Evolutionary conservation across 495 filamentous ascomycete species (phyloP), one percentile per base, ranked within the genome.

Genomic region (Pseudoneurospora amorphoporcata): DNA sequence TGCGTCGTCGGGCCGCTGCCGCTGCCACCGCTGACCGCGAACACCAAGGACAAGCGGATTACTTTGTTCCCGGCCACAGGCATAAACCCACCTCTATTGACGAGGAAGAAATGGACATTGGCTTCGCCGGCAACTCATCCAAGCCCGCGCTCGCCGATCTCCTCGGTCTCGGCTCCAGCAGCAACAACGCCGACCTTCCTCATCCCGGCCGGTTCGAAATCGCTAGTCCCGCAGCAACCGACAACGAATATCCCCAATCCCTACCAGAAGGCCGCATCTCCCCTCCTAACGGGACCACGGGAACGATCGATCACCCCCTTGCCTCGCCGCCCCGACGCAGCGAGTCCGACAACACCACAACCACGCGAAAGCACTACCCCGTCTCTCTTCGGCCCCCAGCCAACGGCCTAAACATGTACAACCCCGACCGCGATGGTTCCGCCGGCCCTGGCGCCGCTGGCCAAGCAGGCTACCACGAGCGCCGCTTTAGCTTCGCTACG

Each of bases 131-230:
- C 38, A 88, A 89, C 71, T 88, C 90, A 14, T 86, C 89, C 7
- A 85, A 85, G 45, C 83, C 86, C 53, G 61, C 68, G 83, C 75
- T 73, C 8, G 77, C 78, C 47, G 95, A 98, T 79, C 88, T 97
- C n/a, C 85, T 98, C 32, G 88, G 88, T 19, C 85, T 98, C 32
- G 88, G 88, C 19, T 83, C 93, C 58, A 86, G 86, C 16, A 83
- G 73, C 65, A 83, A 81, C 1, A 85, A 85, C 29, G 86, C 86
- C 29, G 92, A 94, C 42, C 83, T 94, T 4, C 94, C 93, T 29
- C 92, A 92, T 71, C 89, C 90, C 1, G 94, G 94, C 74, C 90
- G 93, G 43, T 97, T 98, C 80, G 94, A 97, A 76, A 83, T 96
- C 83, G 88, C 80, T 78, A 91, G 71, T 39, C 32, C 41, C 23